These are phyloP conservation scores for Cucurbita moschata DNA, from an alignment of 306 rosid species.

Conservation along the genomic window DNA sequence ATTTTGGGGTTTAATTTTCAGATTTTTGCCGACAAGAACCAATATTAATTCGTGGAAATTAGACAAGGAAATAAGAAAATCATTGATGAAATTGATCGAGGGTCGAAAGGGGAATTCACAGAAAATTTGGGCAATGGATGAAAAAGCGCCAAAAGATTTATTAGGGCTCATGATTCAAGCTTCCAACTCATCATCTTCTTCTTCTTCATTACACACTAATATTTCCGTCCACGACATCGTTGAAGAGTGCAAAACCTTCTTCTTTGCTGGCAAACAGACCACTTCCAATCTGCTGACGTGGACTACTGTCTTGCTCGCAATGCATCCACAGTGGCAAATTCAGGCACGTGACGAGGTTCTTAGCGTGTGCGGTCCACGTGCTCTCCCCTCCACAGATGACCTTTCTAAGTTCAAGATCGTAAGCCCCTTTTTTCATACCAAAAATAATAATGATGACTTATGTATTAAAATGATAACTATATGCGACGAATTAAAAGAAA, in stretches of 20 bases:
- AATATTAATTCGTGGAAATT: conserved; percentile 70
- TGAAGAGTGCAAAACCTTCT: conserved; percentile 91
- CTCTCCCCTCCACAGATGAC: conserved; percentile 55
- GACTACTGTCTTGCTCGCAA: conserved; percentile 84
- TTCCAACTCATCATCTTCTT: conserved; percentile 5
- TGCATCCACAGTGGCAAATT: conserved; percentile 96
- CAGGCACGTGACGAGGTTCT: conserved; percentile 87
- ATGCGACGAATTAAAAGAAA: background rate
- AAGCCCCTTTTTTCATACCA: background rate
- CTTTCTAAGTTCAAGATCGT: conserved; percentile 85
- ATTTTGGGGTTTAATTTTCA: background rate
- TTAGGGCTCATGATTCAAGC: conserved; percentile 77
- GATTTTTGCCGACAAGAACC: conserved; percentile 68
- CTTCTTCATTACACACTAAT: background rate
- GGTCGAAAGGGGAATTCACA: conserved; percentile 18
- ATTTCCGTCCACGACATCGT: conserved; percentile 78
- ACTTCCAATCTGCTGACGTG: conserved; percentile 98
- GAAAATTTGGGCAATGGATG: background rate
- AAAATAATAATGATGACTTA: too few relatives aligned
- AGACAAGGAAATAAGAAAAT: conserved; percentile 51
- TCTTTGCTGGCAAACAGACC: conserved; percentile 98
- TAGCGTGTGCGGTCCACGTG: conserved; percentile 78
- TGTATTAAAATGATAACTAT: too few relatives aligned
- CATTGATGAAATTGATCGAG: conserved; percentile 40
- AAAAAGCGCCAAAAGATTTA: conserved; percentile 47